Conservation (phyloP, 2,329 filamentous ascomycete genomes). For the Colletotrichum cuscutae region DNA sequence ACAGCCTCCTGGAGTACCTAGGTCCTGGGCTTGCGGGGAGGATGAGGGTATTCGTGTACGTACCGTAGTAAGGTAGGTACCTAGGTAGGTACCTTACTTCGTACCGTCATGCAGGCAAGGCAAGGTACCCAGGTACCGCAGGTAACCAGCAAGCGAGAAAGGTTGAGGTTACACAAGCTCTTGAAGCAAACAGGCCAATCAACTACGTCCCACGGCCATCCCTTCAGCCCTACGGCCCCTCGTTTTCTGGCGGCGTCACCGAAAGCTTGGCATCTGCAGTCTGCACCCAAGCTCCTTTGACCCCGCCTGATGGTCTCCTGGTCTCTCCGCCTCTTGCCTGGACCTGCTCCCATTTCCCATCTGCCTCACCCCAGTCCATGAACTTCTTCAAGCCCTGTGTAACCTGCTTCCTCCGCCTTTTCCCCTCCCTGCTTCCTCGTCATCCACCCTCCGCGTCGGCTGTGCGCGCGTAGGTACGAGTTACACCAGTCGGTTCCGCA, state of each 20-base stretch:
- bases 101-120: too few relatives aligned
- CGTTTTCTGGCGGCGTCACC: conserved; percentile 23
- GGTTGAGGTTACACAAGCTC: conserved; percentile 2
- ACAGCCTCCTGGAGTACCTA: too few relatives aligned
- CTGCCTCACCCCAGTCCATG: background rate
- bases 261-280: conserved; percentile 29
- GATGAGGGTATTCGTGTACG: too few relatives aligned
- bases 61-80: too few relatives aligned
- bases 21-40: too few relatives aligned
- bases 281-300: conserved; percentile 7
- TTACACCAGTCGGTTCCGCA: background rate
- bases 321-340: conserved; percentile 10
- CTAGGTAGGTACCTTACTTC: background rate
- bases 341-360: background rate
- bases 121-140: too few relatives aligned
- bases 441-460: background rate
- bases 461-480: background rate
- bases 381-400: conserved; percentile 1
- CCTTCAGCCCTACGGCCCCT: conserved; percentile 27
- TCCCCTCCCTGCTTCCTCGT: background rate
- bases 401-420: conserved; percentile 10
- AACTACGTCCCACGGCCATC: background rate
- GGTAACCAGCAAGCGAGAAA: background rate
- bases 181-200: conserved; percentile 10
- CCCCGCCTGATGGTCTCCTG: background rate